phyloP scores from a whole-genome alignment of 73 alveolate species.

The Paramecium biaurelia region DNA sequence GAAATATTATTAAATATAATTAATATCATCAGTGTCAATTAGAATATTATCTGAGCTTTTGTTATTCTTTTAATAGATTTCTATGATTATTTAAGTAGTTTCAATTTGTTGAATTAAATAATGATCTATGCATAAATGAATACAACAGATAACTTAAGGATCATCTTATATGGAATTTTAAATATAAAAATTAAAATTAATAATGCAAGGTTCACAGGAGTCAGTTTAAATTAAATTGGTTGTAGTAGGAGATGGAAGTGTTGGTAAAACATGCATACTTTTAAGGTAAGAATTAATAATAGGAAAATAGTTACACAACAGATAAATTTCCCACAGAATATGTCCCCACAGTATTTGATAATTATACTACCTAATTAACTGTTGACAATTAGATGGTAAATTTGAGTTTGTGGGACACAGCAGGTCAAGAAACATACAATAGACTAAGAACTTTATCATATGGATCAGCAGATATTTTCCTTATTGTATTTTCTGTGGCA shows the following conservation, averaged over 20 bases:
- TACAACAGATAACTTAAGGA: neutral
- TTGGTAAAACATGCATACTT: constrained; percentile 78
- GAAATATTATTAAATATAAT: too few species aligned
- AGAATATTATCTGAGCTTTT: neutral
- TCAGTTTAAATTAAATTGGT: constrained; percentile 65
- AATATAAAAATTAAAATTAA: neutral
- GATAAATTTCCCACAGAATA: constrained; percentile 78
- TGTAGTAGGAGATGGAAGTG: constrained; percentile 82
- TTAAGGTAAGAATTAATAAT: constrained; percentile 36
- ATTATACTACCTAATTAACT: constrained; percentile 66
- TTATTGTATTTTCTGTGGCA: constrained; percentile 73
- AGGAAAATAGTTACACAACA: constrained; percentile 60
- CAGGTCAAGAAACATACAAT: constrained; percentile 82
- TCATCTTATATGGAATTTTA: neutral
- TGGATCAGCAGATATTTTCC: constrained; percentile 79
- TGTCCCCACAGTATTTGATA: constrained; percentile 79
- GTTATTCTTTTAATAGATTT: neutral
- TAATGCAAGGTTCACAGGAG: constrained; percentile 41
- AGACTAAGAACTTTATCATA: constrained; percentile 77
- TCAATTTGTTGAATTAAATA: neutral
- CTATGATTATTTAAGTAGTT: neutral
- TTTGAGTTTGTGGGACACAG: constrained; percentile 82
- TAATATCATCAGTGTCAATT: neutral
- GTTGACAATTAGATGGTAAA: constrained; percentile 66
- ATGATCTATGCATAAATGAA: neutral